Conservation (phyloP, 805 yeast species). For the Pichia occidentalis region DNA sequence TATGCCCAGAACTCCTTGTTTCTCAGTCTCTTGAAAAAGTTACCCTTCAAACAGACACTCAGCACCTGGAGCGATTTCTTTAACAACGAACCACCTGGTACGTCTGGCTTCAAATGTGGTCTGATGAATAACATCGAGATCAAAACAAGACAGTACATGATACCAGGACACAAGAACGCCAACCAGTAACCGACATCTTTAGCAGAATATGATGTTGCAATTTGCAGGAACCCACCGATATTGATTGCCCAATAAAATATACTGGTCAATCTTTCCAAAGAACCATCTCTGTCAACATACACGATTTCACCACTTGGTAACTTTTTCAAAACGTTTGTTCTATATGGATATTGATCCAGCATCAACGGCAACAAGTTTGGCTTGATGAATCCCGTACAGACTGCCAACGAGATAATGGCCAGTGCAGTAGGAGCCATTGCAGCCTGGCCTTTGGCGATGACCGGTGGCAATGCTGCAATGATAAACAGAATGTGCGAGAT, state of each 20-base stretch:
- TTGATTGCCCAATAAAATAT: conserved; percentile 51
- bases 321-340: conserved; percentile 51
- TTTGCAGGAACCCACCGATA: conserved; percentile 46
- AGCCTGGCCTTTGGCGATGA: conserved; percentile 32
- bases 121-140: conserved; percentile 35
- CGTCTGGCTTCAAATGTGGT: conserved; percentile 29
- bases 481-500: conserved; percentile 42
- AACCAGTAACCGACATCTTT: conserved; percentile 49
- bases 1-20: conserved; percentile 41
- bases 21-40: conserved; percentile 36
- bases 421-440: conserved; percentile 37
- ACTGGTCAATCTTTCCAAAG: conserved; percentile 35
- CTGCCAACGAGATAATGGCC: conserved; percentile 34
- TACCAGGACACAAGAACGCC: conserved; percentile 48
- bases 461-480: conserved; percentile 42
- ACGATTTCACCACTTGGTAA: conserved; percentile 61
- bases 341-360: conserved; percentile 58
- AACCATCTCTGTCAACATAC: conserved; percentile 42
- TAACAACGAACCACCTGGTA: conserved; percentile 42
- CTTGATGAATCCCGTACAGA: conserved; percentile 49
- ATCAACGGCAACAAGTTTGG: conserved; percentile 45
- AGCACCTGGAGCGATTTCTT: conserved; percentile 37
- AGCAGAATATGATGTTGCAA: conserved; percentile 47
- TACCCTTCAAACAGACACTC: conserved; percentile 36
- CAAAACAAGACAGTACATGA: conserved; percentile 49